These are phyloP conservation scores for Annona squamosa DNA, from an alignment of 164 flowering plant genomes.

Conservation along the genomic window DNA sequence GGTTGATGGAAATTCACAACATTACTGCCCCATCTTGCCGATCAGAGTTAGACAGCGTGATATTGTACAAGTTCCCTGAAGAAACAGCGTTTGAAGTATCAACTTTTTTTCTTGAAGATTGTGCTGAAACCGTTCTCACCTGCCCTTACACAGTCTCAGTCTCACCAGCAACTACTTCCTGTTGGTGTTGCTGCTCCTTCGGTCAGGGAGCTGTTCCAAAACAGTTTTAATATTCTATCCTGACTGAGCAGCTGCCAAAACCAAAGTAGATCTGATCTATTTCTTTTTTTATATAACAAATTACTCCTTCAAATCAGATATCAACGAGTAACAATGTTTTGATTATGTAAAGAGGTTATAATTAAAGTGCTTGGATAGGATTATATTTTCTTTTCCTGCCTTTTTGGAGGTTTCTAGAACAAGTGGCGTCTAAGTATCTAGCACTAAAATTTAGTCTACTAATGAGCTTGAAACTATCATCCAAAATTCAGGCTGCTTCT, in stretches of 20 bases:
- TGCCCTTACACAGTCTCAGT: background rate
- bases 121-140: background rate
- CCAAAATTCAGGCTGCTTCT: too few species aligned
- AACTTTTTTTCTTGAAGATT: background rate
- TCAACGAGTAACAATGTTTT: background rate
- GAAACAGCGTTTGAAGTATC: background rate
- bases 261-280: background rate
- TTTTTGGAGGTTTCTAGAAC: background rate
- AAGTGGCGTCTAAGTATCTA: background rate
- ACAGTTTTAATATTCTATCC: background rate
- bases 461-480: background rate
- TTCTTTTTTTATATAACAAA: background rate
- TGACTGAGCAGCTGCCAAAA: background rate
- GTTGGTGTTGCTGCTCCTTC: background rate
- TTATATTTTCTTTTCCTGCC: background rate
- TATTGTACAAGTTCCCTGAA: background rate
- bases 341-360: background rate
- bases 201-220: background rate
- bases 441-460: background rate
- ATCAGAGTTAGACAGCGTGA: background rate
- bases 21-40: too few species aligned
- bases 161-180: background rate
- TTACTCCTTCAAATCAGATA: background rate
- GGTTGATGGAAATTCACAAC: too few species aligned
- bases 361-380: background rate